Percentiles rank a stretch among this genome's conserved stretches.
These are phyloP conservation scores for Trametes coccinea DNA, from an alignment of 768 basidiomycete species.

Conservation along the genomic window DNA sequence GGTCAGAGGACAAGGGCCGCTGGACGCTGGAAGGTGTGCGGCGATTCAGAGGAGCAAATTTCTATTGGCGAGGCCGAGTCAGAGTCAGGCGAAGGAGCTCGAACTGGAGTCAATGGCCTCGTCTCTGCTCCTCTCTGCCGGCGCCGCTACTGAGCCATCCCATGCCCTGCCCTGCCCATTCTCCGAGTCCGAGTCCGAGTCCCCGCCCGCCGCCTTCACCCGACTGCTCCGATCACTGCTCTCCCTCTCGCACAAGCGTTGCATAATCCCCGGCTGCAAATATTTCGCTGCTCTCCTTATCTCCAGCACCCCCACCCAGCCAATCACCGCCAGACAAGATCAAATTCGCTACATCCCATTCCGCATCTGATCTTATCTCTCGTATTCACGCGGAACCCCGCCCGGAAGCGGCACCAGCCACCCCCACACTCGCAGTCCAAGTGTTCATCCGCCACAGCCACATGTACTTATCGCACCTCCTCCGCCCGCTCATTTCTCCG, in stretches of 20 bases:
- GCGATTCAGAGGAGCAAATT: not conserved
- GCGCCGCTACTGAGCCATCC: too few relatives aligned
- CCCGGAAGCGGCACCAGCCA: conserved; percentile 14
- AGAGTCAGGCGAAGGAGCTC: not conserved
- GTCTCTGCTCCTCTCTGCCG: not conserved
- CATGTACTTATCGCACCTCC: not conserved
- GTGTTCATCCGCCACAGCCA: not conserved
- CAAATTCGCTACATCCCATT: conserved; percentile 5
- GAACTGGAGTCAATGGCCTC: conserved; percentile 21
- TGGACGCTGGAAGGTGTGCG: not conserved
- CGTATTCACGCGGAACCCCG: conserved; percentile 18
- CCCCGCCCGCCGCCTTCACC: conserved; percentile 15
- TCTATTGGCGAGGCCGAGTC: conserved; percentile 17
- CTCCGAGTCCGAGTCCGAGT: too few relatives aligned
- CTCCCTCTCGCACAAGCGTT: not conserved
- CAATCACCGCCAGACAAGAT: conserved; percentile 16
- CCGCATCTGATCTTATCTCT: conserved; percentile 14
- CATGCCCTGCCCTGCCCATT: too few relatives aligned
- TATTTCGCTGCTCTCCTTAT: conserved; percentile 7
- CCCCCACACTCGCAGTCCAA: not conserved
- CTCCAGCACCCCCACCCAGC: not conserved
- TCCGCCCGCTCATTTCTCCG: not conserved
- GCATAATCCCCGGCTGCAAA: conserved; percentile 1
- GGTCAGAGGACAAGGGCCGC: conserved; percentile 17
- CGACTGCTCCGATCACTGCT: conserved; percentile 2